A percentile compares a stretch with the other conserved stretches of the same genome.
Evolutionary conservation across 129 eudicot species (phyloP).

Genomic region (Kitagawia praeruptora): DNA sequence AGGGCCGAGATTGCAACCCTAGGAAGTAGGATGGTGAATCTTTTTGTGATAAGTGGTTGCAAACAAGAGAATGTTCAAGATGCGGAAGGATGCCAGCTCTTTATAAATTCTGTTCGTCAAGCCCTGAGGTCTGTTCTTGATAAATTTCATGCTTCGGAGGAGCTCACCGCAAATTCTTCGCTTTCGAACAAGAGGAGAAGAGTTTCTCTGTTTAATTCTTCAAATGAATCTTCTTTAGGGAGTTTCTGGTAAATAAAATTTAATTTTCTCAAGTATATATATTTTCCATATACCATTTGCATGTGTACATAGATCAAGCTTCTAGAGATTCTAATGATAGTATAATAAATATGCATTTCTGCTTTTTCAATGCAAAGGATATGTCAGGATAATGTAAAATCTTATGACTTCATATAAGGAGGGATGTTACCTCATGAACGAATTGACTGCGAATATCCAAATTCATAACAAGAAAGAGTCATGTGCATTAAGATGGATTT

Average conservation of each 20-base stretch:
- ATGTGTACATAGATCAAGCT: constrained; percentile 8
- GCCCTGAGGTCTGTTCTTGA: constrained; percentile 72
- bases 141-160: constrained; percentile 72
- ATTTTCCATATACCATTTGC: neutral
- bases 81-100: constrained; percentile 17
- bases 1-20: constrained; percentile 70
- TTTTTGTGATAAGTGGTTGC: constrained; percentile 43
- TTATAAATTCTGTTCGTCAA: constrained; percentile 38
- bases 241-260: neutral
- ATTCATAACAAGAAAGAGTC: neutral
- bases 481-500: neutral
- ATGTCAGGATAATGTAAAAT: constrained; percentile 22
- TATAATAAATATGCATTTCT: neutral
- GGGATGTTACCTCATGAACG: neutral
- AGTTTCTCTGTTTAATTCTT: constrained; percentile 47
- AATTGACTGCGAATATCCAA: neutral
- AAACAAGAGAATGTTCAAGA: constrained; percentile 35
- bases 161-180: constrained; percentile 34
- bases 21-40: constrained; percentile 61
- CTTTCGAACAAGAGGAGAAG: constrained; percentile 60
- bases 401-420: neutral
- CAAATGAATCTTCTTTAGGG: constrained; percentile 46
- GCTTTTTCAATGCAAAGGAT: constrained; percentile 9
- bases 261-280: neutral
- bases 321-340: constrained; percentile 16